Evolutionary conservation across 2,329 filamentous ascomycete genomes (phyloP), one percentile per base, ranked within the genome.

Genomic region (Aspergillus chevalieri): DNA sequence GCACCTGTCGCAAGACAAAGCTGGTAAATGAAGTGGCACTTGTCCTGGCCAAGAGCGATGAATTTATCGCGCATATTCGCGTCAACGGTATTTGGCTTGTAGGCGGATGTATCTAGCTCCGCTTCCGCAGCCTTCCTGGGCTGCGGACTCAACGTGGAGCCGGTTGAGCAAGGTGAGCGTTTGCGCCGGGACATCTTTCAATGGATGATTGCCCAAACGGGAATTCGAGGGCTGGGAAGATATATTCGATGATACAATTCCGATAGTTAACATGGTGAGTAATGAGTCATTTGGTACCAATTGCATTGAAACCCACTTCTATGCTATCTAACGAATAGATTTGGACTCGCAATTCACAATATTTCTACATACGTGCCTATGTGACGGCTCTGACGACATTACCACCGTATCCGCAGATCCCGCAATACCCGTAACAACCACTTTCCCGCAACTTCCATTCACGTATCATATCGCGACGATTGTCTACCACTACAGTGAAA

Each of bases 41-140:
- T 84, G 59, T 83, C 79, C 7, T 72, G 65, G 34, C 83, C 80
- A 1, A 85, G 69, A 0, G 79, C 79, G 47, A 84, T 76, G 59
- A 83, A 83, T 57, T 79, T 80, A 59, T 82, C 78, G 6, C 65
- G 70, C 74, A 77, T 76, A 19, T 72, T 61, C 19, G 65, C 56
- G 46, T 77, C 70, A 30, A 58, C 64, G 39, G 43, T 52, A 14
- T 53, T 46, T 44, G 34, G 54, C 39, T 56, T 44, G 57, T 47
- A 47, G 47, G 57, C 53, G 48, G 68, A 34, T 17, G 59, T 46
- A 17, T 54, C 50, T 51, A 44, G 42, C 47, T 55, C 58, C 24
- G 60, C 55, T 51, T n/a, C n/a, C n/a, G n/a, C n/a, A n/a, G n/a
- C n/a, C n/a, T n/a, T 70, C 67, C 49, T 70, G 67, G 36, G 55